Evolutionary conservation across 1,139 yeast species (phyloP).

Genomic region (Sugiyamaella japonica): DNA sequence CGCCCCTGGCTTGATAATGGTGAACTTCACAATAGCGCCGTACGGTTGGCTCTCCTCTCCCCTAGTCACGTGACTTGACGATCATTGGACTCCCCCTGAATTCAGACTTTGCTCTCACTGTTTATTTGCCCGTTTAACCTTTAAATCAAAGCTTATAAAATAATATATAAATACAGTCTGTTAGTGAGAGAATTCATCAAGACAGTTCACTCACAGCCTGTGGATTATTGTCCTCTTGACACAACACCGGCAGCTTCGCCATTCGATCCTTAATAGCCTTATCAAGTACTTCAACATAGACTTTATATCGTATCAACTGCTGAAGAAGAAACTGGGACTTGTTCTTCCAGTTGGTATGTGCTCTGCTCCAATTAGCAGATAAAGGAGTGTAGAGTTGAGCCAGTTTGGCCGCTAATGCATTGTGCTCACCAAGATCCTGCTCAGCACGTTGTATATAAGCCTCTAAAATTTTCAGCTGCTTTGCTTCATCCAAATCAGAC

Average conservation of each 20-base stretch:
- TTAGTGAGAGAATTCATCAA: too few species aligned
- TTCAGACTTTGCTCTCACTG: too few species aligned
- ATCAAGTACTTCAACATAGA: constrained; percentile 34
- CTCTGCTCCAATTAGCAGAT: constrained; percentile 33
- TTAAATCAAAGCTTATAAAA: too few species aligned
- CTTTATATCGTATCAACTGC: constrained; percentile 36
- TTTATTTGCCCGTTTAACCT: too few species aligned
- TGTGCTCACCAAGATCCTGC: constrained; percentile 36
- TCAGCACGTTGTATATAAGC: constrained; percentile 35
- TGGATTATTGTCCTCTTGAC: background rate
- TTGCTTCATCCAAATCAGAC: constrained; percentile 36
- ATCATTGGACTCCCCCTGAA: too few species aligned
- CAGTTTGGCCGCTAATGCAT: constrained; percentile 30
- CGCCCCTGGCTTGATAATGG: background rate
- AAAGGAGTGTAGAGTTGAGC: constrained; percentile 33
- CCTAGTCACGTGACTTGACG: background rate
- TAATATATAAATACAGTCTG: too few species aligned
- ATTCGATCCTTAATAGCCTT: constrained; percentile 29
- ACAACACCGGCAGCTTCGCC: constrained; percentile 12
- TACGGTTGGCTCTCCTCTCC: background rate
- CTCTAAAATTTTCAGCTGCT: constrained; percentile 33
- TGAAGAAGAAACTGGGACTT: constrained; percentile 38
- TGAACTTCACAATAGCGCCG: background rate
- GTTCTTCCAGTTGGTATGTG: constrained; percentile 39
- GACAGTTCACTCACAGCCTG: too few species aligned